Base-by-base conservation (phyloP, 2,329 filamentous ascomycete genomes). In the Pseudogymnoascus sp. region DNA sequence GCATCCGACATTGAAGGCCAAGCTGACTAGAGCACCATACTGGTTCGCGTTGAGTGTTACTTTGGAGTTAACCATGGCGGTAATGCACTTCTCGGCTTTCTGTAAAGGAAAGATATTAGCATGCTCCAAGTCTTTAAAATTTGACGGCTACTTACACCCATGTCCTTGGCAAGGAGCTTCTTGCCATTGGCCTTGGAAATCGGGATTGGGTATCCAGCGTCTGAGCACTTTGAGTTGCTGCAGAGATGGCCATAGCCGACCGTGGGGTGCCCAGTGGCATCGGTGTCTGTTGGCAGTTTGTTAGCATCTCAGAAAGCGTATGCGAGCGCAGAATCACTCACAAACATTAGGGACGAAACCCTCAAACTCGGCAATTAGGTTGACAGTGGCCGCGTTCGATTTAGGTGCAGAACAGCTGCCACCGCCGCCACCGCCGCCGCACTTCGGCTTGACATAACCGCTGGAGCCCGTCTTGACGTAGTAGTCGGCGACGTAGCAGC, bases 351-450 rank as follows among this genome's bases (percentile, higher is more conserved):
- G 60, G 16, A 75, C 67, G 65, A 74, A 74, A 29, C 72, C 71
- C 65, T 77, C 74, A 50, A 73, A 77, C 65, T 73, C 68, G 61
- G 76, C 76, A 64, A 77, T 74, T 16, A 76, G 67, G 59, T 68
- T 47, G 21, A 77, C 63, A 10, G 74, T 76, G 8, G 72, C 73
- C 13, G 64, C 63, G 64, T 76, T 77, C 61, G 75, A 69, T 3
- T 64, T 59, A 6, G 70, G 70, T 5, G 62, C 26, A 26, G 21
- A 79, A 77, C 70, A 72, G 50, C 31, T 91, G 0, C 91, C 64
- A 64, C 33, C 47, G 50, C 63, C 91, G 0, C 91, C 91, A 0
- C 91, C 91, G 0, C 91, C 63, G 65, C 21, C 47, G 61, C 63
- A 47, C 44, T 53, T 53, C 2, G 47, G 47, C 47, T 53, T 53